These are phyloP conservation scores for Nigrospora osmanthi DNA, from an alignment of 2,329 filamentous ascomycete species.

Conservation along the genomic window DNA sequence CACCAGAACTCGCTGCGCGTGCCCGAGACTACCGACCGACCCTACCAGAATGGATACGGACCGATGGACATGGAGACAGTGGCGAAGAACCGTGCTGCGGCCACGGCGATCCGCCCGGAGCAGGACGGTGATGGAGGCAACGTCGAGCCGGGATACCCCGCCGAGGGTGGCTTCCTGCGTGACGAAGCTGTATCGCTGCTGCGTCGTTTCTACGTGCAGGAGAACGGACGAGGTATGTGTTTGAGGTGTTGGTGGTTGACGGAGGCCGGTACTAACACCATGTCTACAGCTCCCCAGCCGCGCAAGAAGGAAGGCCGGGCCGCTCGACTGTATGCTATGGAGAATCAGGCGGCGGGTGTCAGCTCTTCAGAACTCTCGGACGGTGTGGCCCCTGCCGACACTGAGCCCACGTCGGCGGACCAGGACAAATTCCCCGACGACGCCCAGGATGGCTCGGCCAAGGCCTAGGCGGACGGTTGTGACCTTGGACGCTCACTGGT, in stretches of 20 bases:
- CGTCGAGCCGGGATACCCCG: slow-evolving; percentile 72
- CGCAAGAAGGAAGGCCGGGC: slow-evolving; percentile 27
- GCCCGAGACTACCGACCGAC: slow-evolving; percentile 11
- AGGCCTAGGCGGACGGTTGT: too few relatives aligned
- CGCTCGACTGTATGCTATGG: slow-evolving; percentile 23
- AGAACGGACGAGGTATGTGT: slow-evolving; percentile 77
- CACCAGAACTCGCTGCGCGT: slow-evolving; percentile 54
- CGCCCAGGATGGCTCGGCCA: not conserved
- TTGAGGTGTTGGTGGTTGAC: not conserved
- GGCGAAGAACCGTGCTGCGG: slow-evolving; percentile 30
- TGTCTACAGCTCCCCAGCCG: slow-evolving; percentile 18
- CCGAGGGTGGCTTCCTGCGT: slow-evolving; percentile 78
- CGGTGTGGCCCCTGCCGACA: slow-evolving; percentile 10
- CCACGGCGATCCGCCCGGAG: slow-evolving; percentile 21
- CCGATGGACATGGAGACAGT: slow-evolving; percentile 15
- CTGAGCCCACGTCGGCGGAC: slow-evolving; percentile 8
- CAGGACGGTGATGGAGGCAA: slow-evolving; percentile 51
- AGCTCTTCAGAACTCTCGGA: slow-evolving; percentile 18
- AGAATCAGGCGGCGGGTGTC: slow-evolving; percentile 13
- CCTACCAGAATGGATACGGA: slow-evolving; percentile 22
- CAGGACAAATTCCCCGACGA: slow-evolving; percentile 1
- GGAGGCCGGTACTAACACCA: not conserved
- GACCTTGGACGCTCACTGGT: too few relatives aligned
- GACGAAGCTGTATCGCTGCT: slow-evolving; percentile 91
- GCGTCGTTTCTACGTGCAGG: slow-evolving; percentile 92